Conservation (phyloP, 176 grass and related monocot species). For the Puccinellia tenuiflora region DNA sequence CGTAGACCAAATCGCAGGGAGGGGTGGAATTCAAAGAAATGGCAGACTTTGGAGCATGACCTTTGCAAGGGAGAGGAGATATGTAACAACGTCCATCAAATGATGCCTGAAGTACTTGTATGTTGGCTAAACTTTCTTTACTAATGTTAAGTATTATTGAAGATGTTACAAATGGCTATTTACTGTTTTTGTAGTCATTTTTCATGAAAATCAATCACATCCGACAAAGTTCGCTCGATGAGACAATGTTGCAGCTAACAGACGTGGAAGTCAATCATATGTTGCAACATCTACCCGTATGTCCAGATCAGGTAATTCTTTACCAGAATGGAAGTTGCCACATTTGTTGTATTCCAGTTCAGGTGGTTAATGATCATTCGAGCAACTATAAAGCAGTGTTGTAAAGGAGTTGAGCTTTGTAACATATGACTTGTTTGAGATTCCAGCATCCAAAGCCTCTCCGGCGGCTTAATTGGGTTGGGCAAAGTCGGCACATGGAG, state of each 20-base stretch:
- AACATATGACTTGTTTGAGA: not conserved
- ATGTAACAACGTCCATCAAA: not conserved
- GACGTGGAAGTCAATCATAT: not conserved
- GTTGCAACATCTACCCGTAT: not conserved
- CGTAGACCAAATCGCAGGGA: not conserved
- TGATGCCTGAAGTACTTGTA: not conserved
- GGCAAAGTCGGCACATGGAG: not conserved
- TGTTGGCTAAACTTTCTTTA: not conserved
- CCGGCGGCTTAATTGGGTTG: constrained; percentile 5
- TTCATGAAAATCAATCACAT: not conserved
- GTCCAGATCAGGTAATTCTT: not conserved
- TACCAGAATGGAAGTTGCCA: not conserved
- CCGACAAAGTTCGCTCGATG: not conserved
- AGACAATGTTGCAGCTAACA: not conserved
- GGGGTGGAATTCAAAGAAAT: constrained; percentile 2
- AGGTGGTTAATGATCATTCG: not conserved
- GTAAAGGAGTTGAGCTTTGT: not conserved
- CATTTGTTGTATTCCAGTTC: not conserved
- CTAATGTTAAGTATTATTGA: not conserved
- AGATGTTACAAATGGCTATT: not conserved
- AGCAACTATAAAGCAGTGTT: not conserved
- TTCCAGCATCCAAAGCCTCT: not conserved
- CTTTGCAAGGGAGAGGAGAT: not conserved
- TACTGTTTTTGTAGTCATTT: not conserved
- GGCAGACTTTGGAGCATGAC: not conserved